Evolutionary conservation across 2,329 filamentous ascomycete species (phyloP), one percentile per base, ranked within the genome.

Genomic region (Ceratocystis destructans): DNA sequence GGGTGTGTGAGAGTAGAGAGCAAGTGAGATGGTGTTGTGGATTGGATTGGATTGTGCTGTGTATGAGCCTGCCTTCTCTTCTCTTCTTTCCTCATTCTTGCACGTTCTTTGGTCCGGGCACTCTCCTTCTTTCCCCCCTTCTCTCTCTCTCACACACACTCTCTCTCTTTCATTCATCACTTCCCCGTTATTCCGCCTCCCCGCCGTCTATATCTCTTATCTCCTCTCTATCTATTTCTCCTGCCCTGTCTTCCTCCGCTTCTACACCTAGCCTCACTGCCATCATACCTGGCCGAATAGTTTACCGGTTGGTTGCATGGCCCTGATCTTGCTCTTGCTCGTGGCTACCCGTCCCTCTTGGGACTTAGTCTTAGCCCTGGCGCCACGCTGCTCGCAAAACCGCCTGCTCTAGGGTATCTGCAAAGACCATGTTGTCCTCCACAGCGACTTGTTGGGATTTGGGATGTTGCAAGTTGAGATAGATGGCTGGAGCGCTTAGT

Each of bases 381-480:
- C 53, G 28, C 53, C 53, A 59, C 17, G 28, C 53, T 37, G 25
- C 12, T 31, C 53, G 10, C 7, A 57, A 59, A 59, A 33, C 5
- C 53, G 28, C 53, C 28, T 59, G 28, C 53, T 31, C 22, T 59
- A 33, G 53, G 53, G 25, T 37, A 59, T 33, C 5, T 7, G 25
- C 53, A 59, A 33, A 59, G 25, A 59, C 53, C 53, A 59, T 59
- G 53, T 5, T 59, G 53, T 31, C 53, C 53, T 37, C 25, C 25
- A 4, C 53, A 17, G 33, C 28, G 33, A 33, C 48, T 41, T 53
- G 48, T 53, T 53, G 48, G 48, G 48, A 53, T 53, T 53, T 59
- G 12, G 53, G 12, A 59, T 59, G 28, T 59, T 59, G 25, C 7
- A 3, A 31, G n/a, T 31, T 31, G 53, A 33, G 53, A 57, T 31